Percentiles rank a stretch among this genome's conserved stretches.
Evolutionary conservation across 805 yeast genomes (phyloP).

Genomic region (Schwanniomyces pseudopolymorphus): DNA sequence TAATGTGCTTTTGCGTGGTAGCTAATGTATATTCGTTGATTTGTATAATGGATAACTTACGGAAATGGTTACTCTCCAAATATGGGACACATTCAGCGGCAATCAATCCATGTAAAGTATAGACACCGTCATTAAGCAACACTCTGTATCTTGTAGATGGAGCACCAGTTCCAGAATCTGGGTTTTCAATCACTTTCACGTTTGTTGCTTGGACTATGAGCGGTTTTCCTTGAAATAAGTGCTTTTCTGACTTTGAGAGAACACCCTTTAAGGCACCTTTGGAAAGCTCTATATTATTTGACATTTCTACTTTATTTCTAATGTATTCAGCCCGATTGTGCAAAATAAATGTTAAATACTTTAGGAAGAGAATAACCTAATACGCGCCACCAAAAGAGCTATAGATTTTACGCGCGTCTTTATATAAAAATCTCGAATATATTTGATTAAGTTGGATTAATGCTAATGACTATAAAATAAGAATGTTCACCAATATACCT

Average conservation of each 20-base stretch:
- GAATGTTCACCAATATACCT: background rate
- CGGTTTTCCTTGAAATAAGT: slow-evolving; percentile 25
- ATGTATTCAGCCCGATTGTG: background rate
- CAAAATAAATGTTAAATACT: background rate
- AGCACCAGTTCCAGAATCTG: slow-evolving; percentile 18
- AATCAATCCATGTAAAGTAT: slow-evolving; percentile 37
- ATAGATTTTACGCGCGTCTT: background rate
- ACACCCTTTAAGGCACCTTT: slow-evolving; percentile 26
- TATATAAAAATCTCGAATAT: background rate
- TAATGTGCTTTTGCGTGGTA: slow-evolving; percentile 48
- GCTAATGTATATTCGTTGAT: slow-evolving; percentile 44
- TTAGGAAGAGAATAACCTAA: slow-evolving; percentile 1
- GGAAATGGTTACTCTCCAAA: slow-evolving; percentile 41
- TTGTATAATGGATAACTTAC: slow-evolving; percentile 43
- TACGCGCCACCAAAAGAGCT: slow-evolving; percentile 8
- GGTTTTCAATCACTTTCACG: slow-evolving; percentile 27
- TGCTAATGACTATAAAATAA: slow-evolving; percentile 1
- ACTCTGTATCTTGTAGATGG: slow-evolving; percentile 29
- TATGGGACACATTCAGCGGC: slow-evolving; percentile 43
- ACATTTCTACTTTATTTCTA: background rate
- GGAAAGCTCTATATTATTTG: slow-evolving; percentile 14
- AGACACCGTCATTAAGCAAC: slow-evolving; percentile 39
- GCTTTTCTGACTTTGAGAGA: slow-evolving; percentile 21
- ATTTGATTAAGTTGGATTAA: background rate
- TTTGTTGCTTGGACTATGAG: slow-evolving; percentile 35